phyloP scores from a whole-genome alignment of 352 stramenopile species.

The Elongisporangium undulatum region DNA sequence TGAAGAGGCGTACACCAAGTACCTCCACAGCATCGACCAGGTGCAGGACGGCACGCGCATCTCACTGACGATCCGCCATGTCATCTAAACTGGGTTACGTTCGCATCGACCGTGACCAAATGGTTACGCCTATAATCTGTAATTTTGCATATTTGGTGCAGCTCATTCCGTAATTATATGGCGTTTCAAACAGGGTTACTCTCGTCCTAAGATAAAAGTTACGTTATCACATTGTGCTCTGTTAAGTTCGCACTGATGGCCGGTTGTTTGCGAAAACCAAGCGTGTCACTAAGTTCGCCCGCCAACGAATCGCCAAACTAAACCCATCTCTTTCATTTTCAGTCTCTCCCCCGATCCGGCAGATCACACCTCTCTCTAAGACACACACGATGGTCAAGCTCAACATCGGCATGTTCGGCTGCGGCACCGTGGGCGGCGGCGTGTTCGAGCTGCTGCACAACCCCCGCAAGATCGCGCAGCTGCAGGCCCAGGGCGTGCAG shows the following conservation, averaged over 20 bases:
- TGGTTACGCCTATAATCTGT: too few relatives aligned
- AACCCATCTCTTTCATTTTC: background rate
- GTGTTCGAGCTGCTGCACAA: conserved; percentile 86
- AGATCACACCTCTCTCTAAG: background rate
- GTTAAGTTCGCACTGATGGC: background rate
- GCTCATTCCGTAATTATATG: background rate
- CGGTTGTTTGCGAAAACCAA: background rate
- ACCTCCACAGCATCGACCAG: conserved; percentile 61
- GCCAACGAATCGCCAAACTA: background rate
- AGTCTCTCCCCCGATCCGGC: background rate
- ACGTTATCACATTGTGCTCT: too few relatives aligned
- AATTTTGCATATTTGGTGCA: background rate
- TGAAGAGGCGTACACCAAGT: conserved; percentile 44
- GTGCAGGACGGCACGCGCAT: conserved; percentile 38
- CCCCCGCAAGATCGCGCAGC: conserved; percentile 40
- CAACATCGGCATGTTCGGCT: conserved; percentile 87
- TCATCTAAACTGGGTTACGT: conserved; percentile 5
- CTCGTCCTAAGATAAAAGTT: too few relatives aligned
- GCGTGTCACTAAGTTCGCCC: background rate
- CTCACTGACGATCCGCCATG: conserved; percentile 56
- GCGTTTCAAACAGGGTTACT: background rate
- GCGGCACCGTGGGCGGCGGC: conserved; percentile 83
- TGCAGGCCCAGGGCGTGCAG: conserved; percentile 61
- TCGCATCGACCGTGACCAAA: too few relatives aligned
- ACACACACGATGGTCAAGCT: conserved; percentile 20